Base-by-base conservation (phyloP, 805 yeast genomes). In the Lachancea mirantina region DNA sequence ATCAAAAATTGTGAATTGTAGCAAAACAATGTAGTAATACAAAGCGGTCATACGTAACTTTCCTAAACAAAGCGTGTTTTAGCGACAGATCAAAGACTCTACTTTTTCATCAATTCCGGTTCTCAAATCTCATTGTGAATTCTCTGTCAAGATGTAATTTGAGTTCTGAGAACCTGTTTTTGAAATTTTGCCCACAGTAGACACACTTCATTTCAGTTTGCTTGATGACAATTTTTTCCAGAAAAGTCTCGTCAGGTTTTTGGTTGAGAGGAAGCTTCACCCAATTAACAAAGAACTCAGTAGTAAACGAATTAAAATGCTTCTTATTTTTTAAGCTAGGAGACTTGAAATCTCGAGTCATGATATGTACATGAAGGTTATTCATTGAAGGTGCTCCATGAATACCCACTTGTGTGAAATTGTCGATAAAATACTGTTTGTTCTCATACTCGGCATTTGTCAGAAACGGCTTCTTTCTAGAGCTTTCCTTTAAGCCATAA, bases 1-100 rank as follows among this genome's bases (percentile, higher is more conserved):
- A 92, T 60, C 94, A 92, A 67, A 92, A 92, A 70, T 67, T 92
- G 57, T 92, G 17, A 25, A 8, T 13, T 11, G 14, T n/a, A n/a
- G n/a, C n/a, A n/a, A n/a, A n/a, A n/a, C n/a, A n/a, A n/a, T n/a
- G n/a, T n/a, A n/a, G n/a, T n/a, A n/a, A n/a, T n/a, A n/a, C n/a
- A n/a, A n/a, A n/a, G n/a, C n/a, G n/a, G n/a, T n/a, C n/a, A n/a
- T n/a, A n/a, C n/a, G n/a, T n/a, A n/a, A n/a, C n/a, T n/a, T n/a
- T n/a, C n/a, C n/a, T n/a, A n/a, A n/a, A n/a, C n/a, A n/a, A n/a
- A n/a, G n/a, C n/a, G n/a, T n/a, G n/a, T n/a, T n/a, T n/a, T n/a
- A n/a, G n/a, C n/a, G n/a, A n/a, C n/a, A n/a, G n/a, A n/a, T n/a
- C n/a, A n/a, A n/a, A n/a, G n/a, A n/a, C n/a, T n/a, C n/a, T n/a